These are phyloP conservation scores for Ustilago bromivora DNA, from an alignment of 1,284 basidiomycete species.

Conservation along the genomic window DNA sequence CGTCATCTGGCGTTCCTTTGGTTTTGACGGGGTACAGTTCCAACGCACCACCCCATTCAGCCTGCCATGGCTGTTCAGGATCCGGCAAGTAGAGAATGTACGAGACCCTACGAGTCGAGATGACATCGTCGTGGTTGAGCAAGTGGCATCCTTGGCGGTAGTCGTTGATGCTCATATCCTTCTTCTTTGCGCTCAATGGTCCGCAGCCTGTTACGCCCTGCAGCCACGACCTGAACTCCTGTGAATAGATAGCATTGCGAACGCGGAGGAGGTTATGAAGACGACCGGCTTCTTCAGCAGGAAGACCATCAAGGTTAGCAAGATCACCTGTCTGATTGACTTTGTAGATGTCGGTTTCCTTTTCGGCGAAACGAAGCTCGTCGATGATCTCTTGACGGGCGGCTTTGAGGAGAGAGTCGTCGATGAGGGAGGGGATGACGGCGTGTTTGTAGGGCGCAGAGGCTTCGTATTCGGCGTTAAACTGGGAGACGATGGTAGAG, in stretches of 20 bases:
- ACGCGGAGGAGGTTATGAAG: slow-evolving; percentile 75
- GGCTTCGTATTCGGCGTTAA: slow-evolving; percentile 51
- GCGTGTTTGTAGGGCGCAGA: slow-evolving; percentile 83
- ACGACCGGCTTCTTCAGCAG: slow-evolving; percentile 58
- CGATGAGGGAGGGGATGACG: slow-evolving; percentile 84
- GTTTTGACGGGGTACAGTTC: slow-evolving; percentile 84
- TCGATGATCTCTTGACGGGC: slow-evolving; percentile 84
- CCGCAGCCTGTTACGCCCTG: slow-evolving; percentile 92
- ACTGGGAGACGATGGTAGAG: slow-evolving; percentile 30
- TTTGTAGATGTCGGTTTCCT: slow-evolving; percentile 99
- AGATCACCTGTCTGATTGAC: slow-evolving; percentile 98
- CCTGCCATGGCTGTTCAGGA: slow-evolving; percentile 78
- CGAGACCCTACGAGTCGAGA: slow-evolving; percentile 91
- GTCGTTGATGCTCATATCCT: slow-evolving; percentile 94
- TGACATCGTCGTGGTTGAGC: slow-evolving; percentile 83
- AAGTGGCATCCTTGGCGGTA: slow-evolving; percentile 89
- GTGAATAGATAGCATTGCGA: slow-evolving; percentile 91
- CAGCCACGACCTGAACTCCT: slow-evolving; percentile 84
- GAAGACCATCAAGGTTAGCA: slow-evolving; percentile 86
- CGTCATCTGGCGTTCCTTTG: slow-evolving; percentile 58
- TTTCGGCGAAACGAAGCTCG: slow-evolving; percentile 91
- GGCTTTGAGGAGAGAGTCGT: slow-evolving; percentile 80
- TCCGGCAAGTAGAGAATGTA: slow-evolving; percentile 98
- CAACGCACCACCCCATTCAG: slow-evolving; percentile 89
- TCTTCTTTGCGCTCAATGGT: slow-evolving; percentile 87